Evolutionary conservation across 306 rosid species (phyloP).

Genomic region (Citrullus amarus): DNA sequence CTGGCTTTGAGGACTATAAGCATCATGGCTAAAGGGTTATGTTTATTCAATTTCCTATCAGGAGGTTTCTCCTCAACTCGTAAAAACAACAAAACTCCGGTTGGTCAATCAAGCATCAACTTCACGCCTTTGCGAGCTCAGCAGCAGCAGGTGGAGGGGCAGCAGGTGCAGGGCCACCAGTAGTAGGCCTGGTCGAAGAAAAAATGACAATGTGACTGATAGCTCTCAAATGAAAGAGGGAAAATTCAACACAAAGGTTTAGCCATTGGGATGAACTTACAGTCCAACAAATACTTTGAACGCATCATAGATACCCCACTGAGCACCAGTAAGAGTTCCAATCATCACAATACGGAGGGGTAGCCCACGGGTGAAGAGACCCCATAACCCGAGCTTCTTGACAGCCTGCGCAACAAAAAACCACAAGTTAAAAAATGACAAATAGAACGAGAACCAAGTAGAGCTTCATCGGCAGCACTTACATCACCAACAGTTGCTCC

Average conservation of each 20-base stretch:
- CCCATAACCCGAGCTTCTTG: slow-evolving; percentile 64
- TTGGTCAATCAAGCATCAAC: background rate
- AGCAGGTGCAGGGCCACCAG: slow-evolving; percentile 58
- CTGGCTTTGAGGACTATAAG: background rate
- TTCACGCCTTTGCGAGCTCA: slow-evolving; percentile 23
- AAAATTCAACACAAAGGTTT: background rate
- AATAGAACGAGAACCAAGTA: background rate
- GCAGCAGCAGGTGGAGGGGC: slow-evolving; percentile 12
- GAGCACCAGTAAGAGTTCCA: slow-evolving; percentile 97
- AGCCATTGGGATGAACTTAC: slow-evolving; percentile 45
- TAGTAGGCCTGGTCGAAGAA: slow-evolving; percentile 59
- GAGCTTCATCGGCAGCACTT: slow-evolving; percentile 22
- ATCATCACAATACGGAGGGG: slow-evolving; percentile 98
- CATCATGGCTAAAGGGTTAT: background rate
- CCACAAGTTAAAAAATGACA: background rate
- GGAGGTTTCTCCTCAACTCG: slow-evolving; percentile 18
- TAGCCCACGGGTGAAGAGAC: slow-evolving; percentile 92
- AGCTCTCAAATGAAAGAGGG: background rate
- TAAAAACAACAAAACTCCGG: slow-evolving; percentile 12
- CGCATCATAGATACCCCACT: slow-evolving; percentile 93
- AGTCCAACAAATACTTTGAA: slow-evolving; percentile 87
- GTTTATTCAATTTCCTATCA: slow-evolving; percentile 43
- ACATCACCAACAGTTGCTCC: slow-evolving; percentile 98
- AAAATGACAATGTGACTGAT: background rate
- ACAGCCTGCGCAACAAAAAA: slow-evolving; percentile 50